Percentiles rank a stretch among this genome's conserved stretches.
Evolutionary conservation across 805 yeast genomes (phyloP).

Genomic region (Lachancea cidri): DNA sequence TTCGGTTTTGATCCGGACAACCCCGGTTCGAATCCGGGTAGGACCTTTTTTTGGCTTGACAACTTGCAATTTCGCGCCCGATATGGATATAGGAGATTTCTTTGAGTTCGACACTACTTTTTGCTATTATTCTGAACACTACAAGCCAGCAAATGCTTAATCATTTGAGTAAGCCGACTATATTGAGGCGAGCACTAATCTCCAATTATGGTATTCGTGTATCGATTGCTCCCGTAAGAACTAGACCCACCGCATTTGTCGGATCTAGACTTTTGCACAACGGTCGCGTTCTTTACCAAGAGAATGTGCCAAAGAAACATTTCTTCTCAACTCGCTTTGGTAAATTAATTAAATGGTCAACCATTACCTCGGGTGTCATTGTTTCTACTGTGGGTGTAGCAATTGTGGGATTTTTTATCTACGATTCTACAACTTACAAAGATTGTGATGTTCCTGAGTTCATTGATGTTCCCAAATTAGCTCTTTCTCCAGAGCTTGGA

Average conservation of each 20-base stretch:
- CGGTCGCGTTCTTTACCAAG: neutral
- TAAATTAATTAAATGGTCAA: slow-evolving; percentile 30
- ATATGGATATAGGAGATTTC: neutral
- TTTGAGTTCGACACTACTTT: neutral
- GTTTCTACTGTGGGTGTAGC: slow-evolving; percentile 39
- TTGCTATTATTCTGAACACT: neutral
- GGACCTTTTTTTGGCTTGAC: slow-evolving; percentile 7
- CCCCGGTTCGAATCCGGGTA: slow-evolving; percentile 44
- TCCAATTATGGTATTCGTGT: slow-evolving; percentile 2
- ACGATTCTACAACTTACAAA: slow-evolving; percentile 61
- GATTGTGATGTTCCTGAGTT: slow-evolving; percentile 38
- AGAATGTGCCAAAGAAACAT: neutral
- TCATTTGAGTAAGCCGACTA: slow-evolving; percentile 2
- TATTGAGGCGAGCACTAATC: neutral
- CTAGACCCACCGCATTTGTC: neutral
- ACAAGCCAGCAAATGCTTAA: slow-evolving; percentile 3
- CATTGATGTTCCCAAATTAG: slow-evolving; percentile 46
- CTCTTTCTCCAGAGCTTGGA: slow-evolving; percentile 51
- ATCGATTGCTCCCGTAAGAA: neutral
- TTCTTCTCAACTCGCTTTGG: slow-evolving; percentile 23
- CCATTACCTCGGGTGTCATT: slow-evolving; percentile 39
- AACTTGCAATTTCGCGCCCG: neutral
- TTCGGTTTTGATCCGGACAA: slow-evolving; percentile 47
- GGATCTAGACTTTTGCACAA: slow-evolving; percentile 1
- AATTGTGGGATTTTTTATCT: slow-evolving; percentile 50